Evolutionary conservation across 106 monocot species (phyloP).

Genomic region (Dendrobium chrysotoxum): DNA sequence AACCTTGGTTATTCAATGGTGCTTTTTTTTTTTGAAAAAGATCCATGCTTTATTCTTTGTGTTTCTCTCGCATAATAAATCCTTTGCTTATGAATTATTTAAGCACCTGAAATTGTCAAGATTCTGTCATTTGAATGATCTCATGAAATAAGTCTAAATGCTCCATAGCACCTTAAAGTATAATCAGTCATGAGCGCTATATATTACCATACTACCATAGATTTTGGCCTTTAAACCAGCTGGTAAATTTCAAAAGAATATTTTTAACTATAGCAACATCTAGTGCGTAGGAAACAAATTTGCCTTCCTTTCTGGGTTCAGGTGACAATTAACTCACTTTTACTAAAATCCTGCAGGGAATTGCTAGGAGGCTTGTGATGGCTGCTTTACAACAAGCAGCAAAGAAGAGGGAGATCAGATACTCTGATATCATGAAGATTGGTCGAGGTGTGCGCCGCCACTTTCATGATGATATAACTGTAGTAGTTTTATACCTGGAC

Average conservation of each 20-base stretch:
- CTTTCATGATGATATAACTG: slow-evolving; percentile 30
- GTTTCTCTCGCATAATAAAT: neutral
- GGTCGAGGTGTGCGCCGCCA: slow-evolving; percentile 28
- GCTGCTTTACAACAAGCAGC: slow-evolving; percentile 26
- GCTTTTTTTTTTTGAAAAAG: neutral
- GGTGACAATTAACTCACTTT: neutral
- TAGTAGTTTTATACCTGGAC: slow-evolving; percentile 20
- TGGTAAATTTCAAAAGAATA: neutral
- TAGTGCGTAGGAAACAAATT: neutral
- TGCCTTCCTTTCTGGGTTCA: neutral
- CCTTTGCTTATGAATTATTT: too few relatives aligned
- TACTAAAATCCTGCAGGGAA: slow-evolving; percentile 16
- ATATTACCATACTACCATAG: neutral
- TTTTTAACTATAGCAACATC: neutral
- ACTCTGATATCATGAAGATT: slow-evolving; percentile 29
- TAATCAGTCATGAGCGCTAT: neutral
- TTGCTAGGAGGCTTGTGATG: slow-evolving; percentile 18
- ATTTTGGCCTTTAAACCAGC: neutral
- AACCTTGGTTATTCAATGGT: neutral
- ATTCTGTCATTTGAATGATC: neutral
- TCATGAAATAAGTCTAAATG: neutral
- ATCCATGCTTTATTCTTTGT: neutral
- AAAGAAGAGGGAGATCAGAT: slow-evolving; percentile 30
- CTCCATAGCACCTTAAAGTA: neutral
- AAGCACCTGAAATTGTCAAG: neutral